Percentiles rank a stretch among this genome's conserved stretches.
phyloP scores from a whole-genome alignment of 306 rosid genomes.

The Prunus persica region DNA sequence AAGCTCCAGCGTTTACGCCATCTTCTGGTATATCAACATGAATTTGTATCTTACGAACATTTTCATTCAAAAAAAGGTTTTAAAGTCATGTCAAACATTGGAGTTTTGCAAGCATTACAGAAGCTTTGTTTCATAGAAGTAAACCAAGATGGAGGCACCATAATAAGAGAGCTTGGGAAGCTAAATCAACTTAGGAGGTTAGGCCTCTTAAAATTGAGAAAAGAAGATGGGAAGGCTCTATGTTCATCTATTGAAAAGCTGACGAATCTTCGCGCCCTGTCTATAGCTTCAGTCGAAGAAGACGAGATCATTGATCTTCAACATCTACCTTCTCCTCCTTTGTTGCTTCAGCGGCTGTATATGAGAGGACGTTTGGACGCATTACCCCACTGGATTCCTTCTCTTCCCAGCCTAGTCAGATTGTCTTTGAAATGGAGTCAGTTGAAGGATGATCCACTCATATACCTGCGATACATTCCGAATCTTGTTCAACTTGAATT shows the following conservation, averaged over 20 bases:
- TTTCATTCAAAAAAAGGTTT: conserved; percentile 26
- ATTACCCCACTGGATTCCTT: conserved; percentile 41
- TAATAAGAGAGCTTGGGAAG: conserved; percentile 35
- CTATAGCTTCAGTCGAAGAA: conserved; percentile 26
- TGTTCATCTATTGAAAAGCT: conserved; percentile 33
- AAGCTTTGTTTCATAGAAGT: conserved; percentile 43
- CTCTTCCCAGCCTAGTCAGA: conserved; percentile 31
- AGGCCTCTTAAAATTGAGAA: conserved; percentile 30
- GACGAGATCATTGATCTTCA: conserved; percentile 32
- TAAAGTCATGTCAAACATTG: conserved; percentile 22
- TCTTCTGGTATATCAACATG: conserved; percentile 26
- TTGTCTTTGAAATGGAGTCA: conserved; percentile 34
- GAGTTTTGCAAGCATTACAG: conserved; percentile 29
- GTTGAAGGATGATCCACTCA: conserved; percentile 39
- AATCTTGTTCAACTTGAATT: conserved; percentile 32
- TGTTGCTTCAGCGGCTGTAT: conserved; percentile 32
- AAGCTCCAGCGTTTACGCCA: conserved; percentile 38
- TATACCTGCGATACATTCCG: conserved; percentile 26
- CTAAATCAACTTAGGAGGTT: conserved; percentile 38
- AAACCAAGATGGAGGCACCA: conserved; percentile 3
- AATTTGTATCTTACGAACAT: conserved; percentile 4
- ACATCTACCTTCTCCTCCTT: conserved; percentile 36
- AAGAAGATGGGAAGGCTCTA: conserved; percentile 28
- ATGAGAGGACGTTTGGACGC: conserved; percentile 36
- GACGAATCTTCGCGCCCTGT: conserved; percentile 25